These are phyloP conservation scores for Lyophyllum semitale DNA, from an alignment of 768 basidiomycete genomes.

Conservation along the genomic window DNA sequence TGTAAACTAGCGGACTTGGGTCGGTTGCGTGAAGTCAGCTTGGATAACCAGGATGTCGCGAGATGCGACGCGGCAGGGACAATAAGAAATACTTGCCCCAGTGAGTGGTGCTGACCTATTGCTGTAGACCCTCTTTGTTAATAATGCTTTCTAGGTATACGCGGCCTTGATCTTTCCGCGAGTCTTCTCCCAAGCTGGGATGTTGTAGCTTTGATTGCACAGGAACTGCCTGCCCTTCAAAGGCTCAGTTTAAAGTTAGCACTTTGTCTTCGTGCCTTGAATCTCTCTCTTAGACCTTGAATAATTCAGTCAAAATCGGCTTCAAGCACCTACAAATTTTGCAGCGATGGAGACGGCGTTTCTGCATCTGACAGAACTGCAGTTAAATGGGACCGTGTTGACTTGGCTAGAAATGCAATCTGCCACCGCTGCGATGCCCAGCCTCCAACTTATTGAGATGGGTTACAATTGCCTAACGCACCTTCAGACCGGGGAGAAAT, in stretches of 20 bases:
- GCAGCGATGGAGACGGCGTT: slow-evolving; percentile 44
- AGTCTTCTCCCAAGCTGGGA: slow-evolving; percentile 78
- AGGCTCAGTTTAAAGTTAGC: slow-evolving; percentile 80
- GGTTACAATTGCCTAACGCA: slow-evolving; percentile 64
- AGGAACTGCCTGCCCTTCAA: slow-evolving; percentile 61
- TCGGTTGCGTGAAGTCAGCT: slow-evolving; percentile 74
- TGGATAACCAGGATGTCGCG: slow-evolving; percentile 70
- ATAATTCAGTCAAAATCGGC: slow-evolving; percentile 63
- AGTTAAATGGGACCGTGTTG: slow-evolving; percentile 72
- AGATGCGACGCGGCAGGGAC: slow-evolving; percentile 47
- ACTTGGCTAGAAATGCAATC: slow-evolving; percentile 67
- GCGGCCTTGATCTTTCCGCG: slow-evolving; percentile 79
- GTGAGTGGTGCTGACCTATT: slow-evolving; percentile 47
- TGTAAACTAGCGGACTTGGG: slow-evolving; percentile 66
- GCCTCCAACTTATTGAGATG: slow-evolving; percentile 58
- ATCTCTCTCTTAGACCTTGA: slow-evolving; percentile 16
- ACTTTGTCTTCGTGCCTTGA: slow-evolving; percentile 12
- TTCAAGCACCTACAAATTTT: slow-evolving; percentile 41
- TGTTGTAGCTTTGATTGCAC: slow-evolving; percentile 59
- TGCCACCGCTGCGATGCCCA: slow-evolving; percentile 55
- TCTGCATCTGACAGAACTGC: slow-evolving; percentile 57
- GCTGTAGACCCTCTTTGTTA: not conserved
- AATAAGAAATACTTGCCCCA: slow-evolving; percentile 62
- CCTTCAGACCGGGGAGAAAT: slow-evolving; percentile 27
- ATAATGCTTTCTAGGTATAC: slow-evolving; percentile 52